Evolutionary conservation across 75 land plant genomes (phyloP).

Genomic region (Selaginella tamariscina): DNA sequence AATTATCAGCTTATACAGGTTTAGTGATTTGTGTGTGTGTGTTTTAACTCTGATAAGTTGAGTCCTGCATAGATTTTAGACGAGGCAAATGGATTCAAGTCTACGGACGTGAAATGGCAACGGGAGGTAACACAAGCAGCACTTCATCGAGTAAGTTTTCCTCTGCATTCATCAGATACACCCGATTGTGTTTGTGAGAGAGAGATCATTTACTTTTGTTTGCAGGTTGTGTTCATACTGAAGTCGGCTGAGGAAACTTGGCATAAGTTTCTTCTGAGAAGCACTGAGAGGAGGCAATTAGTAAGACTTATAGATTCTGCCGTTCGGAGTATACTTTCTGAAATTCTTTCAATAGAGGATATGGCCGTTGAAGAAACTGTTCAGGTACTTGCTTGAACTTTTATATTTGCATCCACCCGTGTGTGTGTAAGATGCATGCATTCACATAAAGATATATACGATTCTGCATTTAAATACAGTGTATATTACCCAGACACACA

Average conservation of each 20-base stretch:
- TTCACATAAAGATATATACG: no score
- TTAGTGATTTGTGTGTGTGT: neutral
- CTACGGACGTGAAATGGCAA: constrained; percentile 48
- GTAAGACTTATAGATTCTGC: constrained; percentile 44
- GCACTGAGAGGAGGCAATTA: constrained; percentile 42
- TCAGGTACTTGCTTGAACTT: no score
- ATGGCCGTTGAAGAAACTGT: constrained; percentile 83
- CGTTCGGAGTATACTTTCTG: constrained; percentile 46
- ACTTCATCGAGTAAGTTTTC: constrained; percentile 37
- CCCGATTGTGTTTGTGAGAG: no score
- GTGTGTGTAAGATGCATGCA: no score
- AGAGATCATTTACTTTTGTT: constrained; percentile 2
- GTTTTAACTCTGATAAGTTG: no score
- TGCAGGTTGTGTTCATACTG: constrained; percentile 62
- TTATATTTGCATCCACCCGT: no score
- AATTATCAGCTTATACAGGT: constrained; percentile 52
- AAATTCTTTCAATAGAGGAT: constrained; percentile 80
- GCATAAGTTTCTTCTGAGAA: constrained; percentile 50
- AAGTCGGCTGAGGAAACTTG: constrained; percentile 64
- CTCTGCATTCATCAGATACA: neutral
- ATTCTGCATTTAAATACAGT: no score
- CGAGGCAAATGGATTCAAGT: constrained; percentile 78
- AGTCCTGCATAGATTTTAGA: constrained; percentile 94
- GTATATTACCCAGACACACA: no score
- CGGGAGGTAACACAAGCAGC: constrained; percentile 60